These are phyloP conservation scores for Colletotrichum shisoi DNA, from an alignment of 2,329 filamentous ascomycete genomes.

Conservation along the genomic window DNA sequence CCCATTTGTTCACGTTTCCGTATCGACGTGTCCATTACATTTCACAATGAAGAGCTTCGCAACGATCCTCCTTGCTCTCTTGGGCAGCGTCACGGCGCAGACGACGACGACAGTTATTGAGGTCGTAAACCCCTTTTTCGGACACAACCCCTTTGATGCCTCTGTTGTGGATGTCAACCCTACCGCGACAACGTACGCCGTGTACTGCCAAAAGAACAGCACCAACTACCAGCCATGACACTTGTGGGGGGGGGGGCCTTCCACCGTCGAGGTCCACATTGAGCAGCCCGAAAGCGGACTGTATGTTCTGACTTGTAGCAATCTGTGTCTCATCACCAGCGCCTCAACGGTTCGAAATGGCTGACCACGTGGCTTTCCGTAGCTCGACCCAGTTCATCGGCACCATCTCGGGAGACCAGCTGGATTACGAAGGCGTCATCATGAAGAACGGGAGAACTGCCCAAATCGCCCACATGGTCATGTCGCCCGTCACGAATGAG, in stretches of 20 bases:
- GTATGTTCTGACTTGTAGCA: background rate
- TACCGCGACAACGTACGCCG: conserved; percentile 45
- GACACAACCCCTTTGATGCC: conserved; percentile 42
- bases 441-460: conserved; percentile 9
- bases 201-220: conserved; percentile 43
- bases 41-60: conserved; percentile 8
- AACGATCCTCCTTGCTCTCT: conserved; percentile 5
- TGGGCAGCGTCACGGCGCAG: conserved; percentile 42
- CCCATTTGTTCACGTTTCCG: background rate
- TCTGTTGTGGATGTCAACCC: conserved; percentile 46
- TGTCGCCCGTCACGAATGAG: conserved; percentile 34
- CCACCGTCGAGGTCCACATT: conserved; percentile 42
- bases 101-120: conserved; percentile 43
- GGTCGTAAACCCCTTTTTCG: conserved; percentile 44
- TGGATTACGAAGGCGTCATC: background rate
- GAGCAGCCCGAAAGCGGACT: background rate
- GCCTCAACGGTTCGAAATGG: background rate
- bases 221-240: conserved; percentile 42
- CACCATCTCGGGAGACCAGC: background rate
- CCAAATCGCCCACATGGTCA: background rate
- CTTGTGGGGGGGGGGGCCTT: conserved; percentile 46
- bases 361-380: background rate
- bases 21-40: too few relatives aligned
- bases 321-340: background rate
- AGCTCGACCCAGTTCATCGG: conserved; percentile 20